Percentiles rank a stretch among this genome's conserved stretches.
Conservation (phyloP, 208 protist genomes). For the Leptomonas seymouri region DNA sequence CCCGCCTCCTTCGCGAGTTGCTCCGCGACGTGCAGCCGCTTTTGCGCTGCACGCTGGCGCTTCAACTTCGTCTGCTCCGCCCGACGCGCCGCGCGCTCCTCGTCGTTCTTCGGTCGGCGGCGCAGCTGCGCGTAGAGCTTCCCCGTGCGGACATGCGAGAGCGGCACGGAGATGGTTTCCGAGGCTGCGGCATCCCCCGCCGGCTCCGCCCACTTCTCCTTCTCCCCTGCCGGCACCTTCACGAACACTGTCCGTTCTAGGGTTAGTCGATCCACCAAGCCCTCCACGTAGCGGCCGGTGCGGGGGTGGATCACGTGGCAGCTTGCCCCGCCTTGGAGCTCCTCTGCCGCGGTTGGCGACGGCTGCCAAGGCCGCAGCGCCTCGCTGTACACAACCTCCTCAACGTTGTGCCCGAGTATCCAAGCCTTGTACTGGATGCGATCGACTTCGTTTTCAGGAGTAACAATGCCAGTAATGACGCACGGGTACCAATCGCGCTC, state of each 20-base stretch:
- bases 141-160: conserved; percentile 64
- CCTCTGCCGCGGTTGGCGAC: conserved; percentile 19
- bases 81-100: conserved; percentile 47
- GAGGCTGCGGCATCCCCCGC: background rate
- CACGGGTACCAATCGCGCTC: conserved; percentile 71
- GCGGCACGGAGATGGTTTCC: conserved; percentile 49
- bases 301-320: conserved; percentile 73
- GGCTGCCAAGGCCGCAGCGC: conserved; percentile 61
- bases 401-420: conserved; percentile 79
- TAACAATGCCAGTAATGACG: conserved; percentile 57
- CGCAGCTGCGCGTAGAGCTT: conserved; percentile 67
- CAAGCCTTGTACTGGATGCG: conserved; percentile 58
- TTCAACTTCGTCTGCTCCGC: conserved; percentile 48
- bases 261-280: conserved; percentile 73
- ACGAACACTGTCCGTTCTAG: conserved; percentile 67
- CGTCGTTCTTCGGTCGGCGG: conserved; percentile 46
- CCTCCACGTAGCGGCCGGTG: conserved; percentile 39
- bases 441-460: conserved; percentile 47
- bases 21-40: conserved; percentile 45
- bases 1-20: conserved; percentile 62
- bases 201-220: conserved; percentile 4
- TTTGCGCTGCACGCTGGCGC: conserved; percentile 45
- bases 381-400: conserved; percentile 64
- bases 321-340: conserved; percentile 46
- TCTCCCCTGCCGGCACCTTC: conserved; percentile 18